phyloP scores from a whole-genome alignment of 2,329 filamentous ascomycete species.

The Pseudocercospora vitis region DNA sequence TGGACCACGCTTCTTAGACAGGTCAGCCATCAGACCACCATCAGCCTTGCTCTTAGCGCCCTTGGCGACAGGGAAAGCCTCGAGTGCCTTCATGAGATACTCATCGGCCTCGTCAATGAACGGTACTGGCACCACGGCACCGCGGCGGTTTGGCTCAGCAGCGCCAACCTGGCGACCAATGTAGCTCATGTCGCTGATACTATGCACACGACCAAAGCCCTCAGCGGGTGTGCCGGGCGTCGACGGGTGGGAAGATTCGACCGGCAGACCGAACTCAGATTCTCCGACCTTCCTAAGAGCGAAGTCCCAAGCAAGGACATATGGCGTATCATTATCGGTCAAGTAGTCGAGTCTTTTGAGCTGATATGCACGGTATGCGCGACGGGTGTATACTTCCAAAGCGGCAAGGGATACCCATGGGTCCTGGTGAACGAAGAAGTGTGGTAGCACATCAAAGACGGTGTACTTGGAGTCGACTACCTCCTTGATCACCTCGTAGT shows the following conservation, averaged over 20 bases:
- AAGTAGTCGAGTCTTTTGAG: constrained; percentile 88
- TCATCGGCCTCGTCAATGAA: constrained; percentile 96
- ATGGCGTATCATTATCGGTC: constrained; percentile 72
- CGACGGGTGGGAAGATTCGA: constrained; percentile 78
- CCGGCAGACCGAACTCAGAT: constrained; percentile 80
- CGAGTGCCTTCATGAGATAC: constrained; percentile 76
- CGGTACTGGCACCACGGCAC: constrained; percentile 88
- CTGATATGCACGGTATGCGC: constrained; percentile 93
- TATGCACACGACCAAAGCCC: constrained; percentile 79
- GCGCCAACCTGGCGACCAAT: constrained; percentile 67
- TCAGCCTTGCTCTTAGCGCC: constrained; percentile 48
- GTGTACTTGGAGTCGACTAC: constrained; percentile 98
- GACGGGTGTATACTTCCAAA: constrained; percentile 92
- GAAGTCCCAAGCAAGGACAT: constrained; percentile 91
- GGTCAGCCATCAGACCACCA: constrained; percentile 63
- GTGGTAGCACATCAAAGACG: constrained; percentile 90
- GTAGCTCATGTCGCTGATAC: constrained; percentile 96
- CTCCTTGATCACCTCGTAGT: constrained; percentile 88
- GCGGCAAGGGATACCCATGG: constrained; percentile 92
- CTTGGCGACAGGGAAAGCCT: constrained; percentile 65
- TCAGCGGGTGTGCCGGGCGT: constrained; percentile 61
- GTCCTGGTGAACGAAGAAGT: constrained; percentile 93
- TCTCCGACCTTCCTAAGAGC: constrained; percentile 89
- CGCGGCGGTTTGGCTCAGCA: constrained; percentile 76
- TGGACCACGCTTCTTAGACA: constrained; percentile 67